These are phyloP conservation scores for Podospora bellae-mahoneyi DNA, from an alignment of 495 filamentous ascomycete species.

Conservation along the genomic window DNA sequence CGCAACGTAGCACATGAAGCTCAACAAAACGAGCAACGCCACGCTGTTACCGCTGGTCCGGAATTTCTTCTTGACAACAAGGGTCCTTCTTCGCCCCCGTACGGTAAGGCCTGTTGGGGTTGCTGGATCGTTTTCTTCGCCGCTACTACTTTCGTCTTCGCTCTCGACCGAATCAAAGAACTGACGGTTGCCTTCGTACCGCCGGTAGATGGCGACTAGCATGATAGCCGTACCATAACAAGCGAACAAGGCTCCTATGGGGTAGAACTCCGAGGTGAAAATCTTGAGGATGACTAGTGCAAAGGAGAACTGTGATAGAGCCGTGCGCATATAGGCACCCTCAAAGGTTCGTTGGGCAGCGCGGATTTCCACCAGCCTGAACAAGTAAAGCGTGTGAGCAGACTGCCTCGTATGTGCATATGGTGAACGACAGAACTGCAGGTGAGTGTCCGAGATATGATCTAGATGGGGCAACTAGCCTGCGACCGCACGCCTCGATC, in stretches of 20 bases:
- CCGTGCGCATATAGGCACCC: constrained; percentile 93
- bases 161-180: constrained; percentile 64
- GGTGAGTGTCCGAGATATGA: background rate
- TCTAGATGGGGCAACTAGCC: background rate
- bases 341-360: constrained; percentile 95
- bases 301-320: constrained; percentile 91
- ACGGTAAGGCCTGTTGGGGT: background rate
- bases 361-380: constrained; percentile 80
- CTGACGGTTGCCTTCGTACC: constrained; percentile 86
- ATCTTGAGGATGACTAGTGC: constrained; percentile 92
- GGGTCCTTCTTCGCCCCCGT: constrained; percentile 14
- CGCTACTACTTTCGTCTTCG: constrained; percentile 53
- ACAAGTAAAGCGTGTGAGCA: constrained; percentile 1
- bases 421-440: background rate
- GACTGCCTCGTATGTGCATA: background rate
- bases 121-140: constrained; percentile 18
- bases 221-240: constrained; percentile 84
- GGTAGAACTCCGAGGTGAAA: constrained; percentile 92
- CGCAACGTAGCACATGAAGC: constrained; percentile 74
- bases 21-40: constrained; percentile 76
- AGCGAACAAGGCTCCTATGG: constrained; percentile 87
- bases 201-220: constrained; percentile 72
- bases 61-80: constrained; percentile 64
- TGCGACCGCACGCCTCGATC: background rate
- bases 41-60: constrained; percentile 84